Conservation (phyloP, 225 moss, liverwort and hornwort species). For the Bryoerythrophyllum caledonicum region DNA sequence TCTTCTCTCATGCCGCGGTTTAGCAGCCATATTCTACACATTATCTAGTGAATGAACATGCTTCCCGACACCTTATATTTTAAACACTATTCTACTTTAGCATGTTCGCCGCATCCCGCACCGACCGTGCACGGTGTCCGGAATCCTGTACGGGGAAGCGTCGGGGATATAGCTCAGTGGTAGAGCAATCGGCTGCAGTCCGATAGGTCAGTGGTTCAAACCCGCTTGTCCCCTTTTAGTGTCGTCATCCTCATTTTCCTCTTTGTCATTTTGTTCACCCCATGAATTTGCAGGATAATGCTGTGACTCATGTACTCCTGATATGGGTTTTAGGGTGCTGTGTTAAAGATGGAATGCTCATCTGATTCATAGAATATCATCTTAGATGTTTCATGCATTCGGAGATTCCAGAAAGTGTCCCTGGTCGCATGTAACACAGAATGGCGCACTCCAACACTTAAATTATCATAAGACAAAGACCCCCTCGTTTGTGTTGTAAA, state of each 20-base stretch:
- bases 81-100: too few species aligned
- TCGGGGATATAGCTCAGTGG: too few species aligned
- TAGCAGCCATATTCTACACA: neutral
- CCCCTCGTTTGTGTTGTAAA: too few species aligned
- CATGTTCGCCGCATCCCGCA: too few species aligned
- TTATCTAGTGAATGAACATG: too few species aligned
- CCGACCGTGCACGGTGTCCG: too few species aligned
- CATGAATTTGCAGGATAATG: neutral
- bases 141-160: too few species aligned
- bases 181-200: conserved; percentile 22
- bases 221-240: neutral
- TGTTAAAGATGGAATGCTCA: neutral
- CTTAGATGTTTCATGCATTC: neutral
- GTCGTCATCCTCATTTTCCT: neutral
- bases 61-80: too few species aligned
- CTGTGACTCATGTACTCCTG: neutral
- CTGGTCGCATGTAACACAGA: neutral
- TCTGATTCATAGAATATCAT: neutral
- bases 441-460: neutral
- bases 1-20: neutral
- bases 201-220: conserved; percentile 23
- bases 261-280: neutral
- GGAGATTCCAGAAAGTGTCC: neutral
- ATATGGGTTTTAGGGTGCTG: neutral
- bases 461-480: too few species aligned